Conservation (phyloP, 768 basidiomycete genomes). For the Podaxis sp. region DNA sequence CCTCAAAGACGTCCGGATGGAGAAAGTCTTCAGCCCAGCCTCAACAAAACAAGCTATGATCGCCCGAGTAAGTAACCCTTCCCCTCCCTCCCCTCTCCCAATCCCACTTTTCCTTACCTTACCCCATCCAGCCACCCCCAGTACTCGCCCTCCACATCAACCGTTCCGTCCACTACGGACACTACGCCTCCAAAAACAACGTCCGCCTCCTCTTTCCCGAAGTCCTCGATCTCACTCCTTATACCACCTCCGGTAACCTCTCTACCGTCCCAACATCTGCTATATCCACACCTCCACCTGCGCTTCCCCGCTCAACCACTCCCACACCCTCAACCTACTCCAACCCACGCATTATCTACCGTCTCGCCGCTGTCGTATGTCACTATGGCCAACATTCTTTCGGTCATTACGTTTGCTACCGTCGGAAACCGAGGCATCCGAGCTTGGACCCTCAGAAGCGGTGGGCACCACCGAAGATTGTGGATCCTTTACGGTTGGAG, state of each 20-base stretch:
- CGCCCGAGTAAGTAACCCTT: conserved; percentile 60
- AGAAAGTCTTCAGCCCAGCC: conserved; percentile 67
- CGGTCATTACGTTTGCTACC: conserved; percentile 92
- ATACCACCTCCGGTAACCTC: conserved; percentile 77
- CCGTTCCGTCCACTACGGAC: conserved; percentile 73
- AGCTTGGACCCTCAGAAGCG: conserved; percentile 32
- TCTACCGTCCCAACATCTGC: conserved; percentile 65
- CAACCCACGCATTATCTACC: conserved; percentile 72
- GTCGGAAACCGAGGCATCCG: conserved; percentile 68
- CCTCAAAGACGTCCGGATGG: conserved; percentile 72
- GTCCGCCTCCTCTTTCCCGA: conserved; percentile 81
- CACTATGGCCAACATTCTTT: conserved; percentile 92
- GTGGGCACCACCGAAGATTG: conserved; percentile 29
- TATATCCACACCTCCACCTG: conserved; percentile 60
- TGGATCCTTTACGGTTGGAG: conserved; percentile 24
- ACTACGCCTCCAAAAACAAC: conserved; percentile 83
- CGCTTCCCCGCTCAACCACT: conserved; percentile 12
- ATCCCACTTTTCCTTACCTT: not conserved
- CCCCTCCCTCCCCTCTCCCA: conserved; percentile 12
- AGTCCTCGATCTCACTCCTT: conserved; percentile 84
- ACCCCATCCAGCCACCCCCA: conserved; percentile 65
- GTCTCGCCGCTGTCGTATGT: conserved; percentile 81
- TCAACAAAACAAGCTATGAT: conserved; percentile 93
- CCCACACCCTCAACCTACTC: conserved; percentile 19
- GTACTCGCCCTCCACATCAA: conserved; percentile 89